Evolutionary conservation across 139 green algal genomes (phyloP).

Genomic region (Micractinium sp.): DNA sequence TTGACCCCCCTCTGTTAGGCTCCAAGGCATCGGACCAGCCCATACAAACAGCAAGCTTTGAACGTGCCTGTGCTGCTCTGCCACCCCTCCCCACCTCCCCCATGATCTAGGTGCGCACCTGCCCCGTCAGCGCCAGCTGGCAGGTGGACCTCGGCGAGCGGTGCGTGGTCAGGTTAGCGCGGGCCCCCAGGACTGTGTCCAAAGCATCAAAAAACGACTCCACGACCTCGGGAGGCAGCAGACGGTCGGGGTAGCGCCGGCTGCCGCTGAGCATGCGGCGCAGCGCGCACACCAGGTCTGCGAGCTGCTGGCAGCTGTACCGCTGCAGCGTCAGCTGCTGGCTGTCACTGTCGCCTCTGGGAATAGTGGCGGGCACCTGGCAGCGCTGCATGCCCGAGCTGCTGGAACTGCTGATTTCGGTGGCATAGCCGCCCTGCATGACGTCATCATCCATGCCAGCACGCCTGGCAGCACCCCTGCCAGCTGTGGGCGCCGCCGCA

Average conservation of each 20-base stretch:
- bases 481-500: neutral
- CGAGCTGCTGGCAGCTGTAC: neutral
- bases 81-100: too few species aligned
- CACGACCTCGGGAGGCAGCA: neutral
- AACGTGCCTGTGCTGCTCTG: too few species aligned
- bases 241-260: neutral
- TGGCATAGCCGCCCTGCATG: neutral
- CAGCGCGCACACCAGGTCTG: neutral
- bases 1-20: too few species aligned
- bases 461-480: neutral
- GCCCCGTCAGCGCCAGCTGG: slow-evolving; percentile 1
- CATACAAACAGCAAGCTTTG: too few species aligned
- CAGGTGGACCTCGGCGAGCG: neutral
- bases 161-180: neutral
- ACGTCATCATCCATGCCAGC: too few species aligned
- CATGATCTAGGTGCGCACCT: too few species aligned
- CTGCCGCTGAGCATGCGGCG: slow-evolving; percentile 18
- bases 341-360: neutral
- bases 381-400: too few species aligned
- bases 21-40: too few species aligned
- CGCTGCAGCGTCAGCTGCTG: neutral
- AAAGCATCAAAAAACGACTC: slow-evolving; percentile 4
- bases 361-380: too few species aligned
- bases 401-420: too few species aligned
- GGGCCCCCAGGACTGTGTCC: slow-evolving; percentile 12